A percentile compares a stretch with the other conserved stretches of the same genome.
Conservation (phyloP, 352 stramenopile genomes). For the Pseudoperonospora humuli region DNA sequence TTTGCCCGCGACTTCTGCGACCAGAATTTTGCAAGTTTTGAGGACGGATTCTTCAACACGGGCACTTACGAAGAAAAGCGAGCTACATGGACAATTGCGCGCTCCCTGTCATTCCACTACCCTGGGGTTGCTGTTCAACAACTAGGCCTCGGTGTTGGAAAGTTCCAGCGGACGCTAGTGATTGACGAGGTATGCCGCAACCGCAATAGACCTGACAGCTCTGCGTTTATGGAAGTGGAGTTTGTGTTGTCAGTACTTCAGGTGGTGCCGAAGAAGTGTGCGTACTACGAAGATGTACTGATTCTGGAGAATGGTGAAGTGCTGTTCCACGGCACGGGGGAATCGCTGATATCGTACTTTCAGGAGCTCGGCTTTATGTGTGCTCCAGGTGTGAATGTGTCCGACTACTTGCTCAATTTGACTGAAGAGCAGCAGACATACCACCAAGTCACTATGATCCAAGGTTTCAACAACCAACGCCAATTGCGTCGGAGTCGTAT, state of each 20-base stretch:
- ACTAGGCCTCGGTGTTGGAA: constrained; percentile 22
- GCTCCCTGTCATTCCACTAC: constrained; percentile 25
- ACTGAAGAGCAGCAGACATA: constrained; percentile 25
- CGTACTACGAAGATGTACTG: constrained; percentile 26
- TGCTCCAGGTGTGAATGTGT: constrained; percentile 18
- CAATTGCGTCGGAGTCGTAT: constrained; percentile 26
- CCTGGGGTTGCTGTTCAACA: constrained; percentile 28
- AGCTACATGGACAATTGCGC: constrained; percentile 23
- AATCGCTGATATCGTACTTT: constrained; percentile 25
- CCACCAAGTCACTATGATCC: constrained; percentile 25
- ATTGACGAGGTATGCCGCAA: constrained; percentile 24
- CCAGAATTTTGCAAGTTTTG: constrained; percentile 25
- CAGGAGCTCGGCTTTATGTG: constrained; percentile 32
- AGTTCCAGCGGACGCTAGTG: constrained; percentile 21
- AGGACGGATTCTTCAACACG: constrained; percentile 24
- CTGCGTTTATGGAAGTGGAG: constrained; percentile 16
- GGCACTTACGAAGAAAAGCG: constrained; percentile 30
- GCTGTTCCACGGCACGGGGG: constrained; percentile 25
- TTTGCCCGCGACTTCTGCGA: constrained; percentile 29
- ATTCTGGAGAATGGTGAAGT: constrained; percentile 30
- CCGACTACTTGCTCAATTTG: constrained; percentile 33
- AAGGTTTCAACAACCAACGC: constrained; percentile 31
- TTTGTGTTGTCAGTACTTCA: constrained; percentile 26
- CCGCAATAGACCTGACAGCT: constrained; percentile 8
- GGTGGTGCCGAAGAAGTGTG: constrained; percentile 25